Evolutionary conservation across 177 flowering plant species (phyloP), one percentile per base, ranked within the genome.

Genomic region (Vitis hybrid): DNA sequence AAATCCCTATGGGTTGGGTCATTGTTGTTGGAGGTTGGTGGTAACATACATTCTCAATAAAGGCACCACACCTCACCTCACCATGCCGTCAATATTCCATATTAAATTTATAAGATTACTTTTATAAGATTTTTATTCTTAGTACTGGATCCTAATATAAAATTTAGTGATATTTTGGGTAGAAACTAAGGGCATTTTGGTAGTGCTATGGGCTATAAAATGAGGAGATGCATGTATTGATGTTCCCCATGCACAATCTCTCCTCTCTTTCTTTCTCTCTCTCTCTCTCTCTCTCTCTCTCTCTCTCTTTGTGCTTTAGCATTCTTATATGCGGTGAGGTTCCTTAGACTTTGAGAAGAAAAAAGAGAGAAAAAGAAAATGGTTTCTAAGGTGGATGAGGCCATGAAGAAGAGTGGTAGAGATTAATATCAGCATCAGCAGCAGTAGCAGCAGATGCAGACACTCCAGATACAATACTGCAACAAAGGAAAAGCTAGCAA

Each of bases 361-460:
- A 54, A 45, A 22, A 22, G 59, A 34, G 7, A 4, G 16, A 56
- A 51, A 10, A 9, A 39, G 54, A 59, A 75, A 65, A 87, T 83
- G 93, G 93, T 88, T 76, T 82, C 86, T 5, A 87, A 76, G 73
- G 86, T 81, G 68, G 91, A 83, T 61, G 89, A 83, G 78, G 77
- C 83, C 29, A 79, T 76, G 79, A 84, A 74, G 70, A 73, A 68
- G 63, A 79, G 65, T 69, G 65, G 63, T 68, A 66, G 11, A 69
- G 45, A 55, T 8, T 9, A 45, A 3, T 12, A 51, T 10, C 61
- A 61, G 12, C 59, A 59, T 1, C 76, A 73, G 3, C 67, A 20
- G 22, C 22, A 20, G 22, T 22, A 74, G 0, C 76, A 76, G 45
- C 77, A 79, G 62, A 75, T 77, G 59, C 52, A 50, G 65, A 71